These are phyloP conservation scores for Helicosporidium sp. DNA, from an alignment of 139 green algal species.

Conservation along the genomic window DNA sequence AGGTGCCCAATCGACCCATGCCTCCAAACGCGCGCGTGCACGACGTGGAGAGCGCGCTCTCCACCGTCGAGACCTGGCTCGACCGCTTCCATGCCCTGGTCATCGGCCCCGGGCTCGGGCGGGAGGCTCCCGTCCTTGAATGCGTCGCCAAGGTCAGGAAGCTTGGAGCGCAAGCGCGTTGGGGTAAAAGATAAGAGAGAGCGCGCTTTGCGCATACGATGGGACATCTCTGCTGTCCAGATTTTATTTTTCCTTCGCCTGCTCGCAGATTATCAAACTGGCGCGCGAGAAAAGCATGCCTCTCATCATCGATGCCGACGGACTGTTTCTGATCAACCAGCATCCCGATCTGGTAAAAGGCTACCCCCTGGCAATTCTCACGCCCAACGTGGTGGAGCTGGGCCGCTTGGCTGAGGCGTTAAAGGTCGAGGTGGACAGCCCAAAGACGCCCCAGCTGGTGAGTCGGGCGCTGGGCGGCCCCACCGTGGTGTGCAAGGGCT, in stretches of 20 bases:
- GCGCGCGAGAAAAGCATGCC: conserved; percentile 12
- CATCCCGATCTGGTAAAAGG: conserved; percentile 21
- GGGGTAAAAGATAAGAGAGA: neutral
- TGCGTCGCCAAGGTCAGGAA: conserved; percentile 15
- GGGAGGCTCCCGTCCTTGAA: conserved; percentile 23
- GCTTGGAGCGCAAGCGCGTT: neutral
- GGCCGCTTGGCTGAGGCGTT: conserved; percentile 18
- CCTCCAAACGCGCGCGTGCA: neutral
- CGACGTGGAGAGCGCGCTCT: conserved; percentile 2
- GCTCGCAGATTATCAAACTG: too few relatives aligned
- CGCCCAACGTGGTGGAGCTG: conserved; percentile 37
- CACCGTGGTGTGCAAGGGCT: conserved; percentile 27
- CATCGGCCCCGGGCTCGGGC: conserved; percentile 56
- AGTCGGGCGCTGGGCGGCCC: conserved; percentile 18
- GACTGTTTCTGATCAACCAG: conserved; percentile 28
- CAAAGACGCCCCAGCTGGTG: neutral
- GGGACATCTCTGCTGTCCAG: too few relatives aligned
- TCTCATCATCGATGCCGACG: conserved; percentile 44
- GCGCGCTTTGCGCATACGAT: neutral
- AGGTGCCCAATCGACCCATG: too few relatives aligned
- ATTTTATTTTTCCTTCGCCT: too few relatives aligned
- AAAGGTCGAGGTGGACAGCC: conserved; percentile 9
- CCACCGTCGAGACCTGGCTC: conserved; percentile 36
- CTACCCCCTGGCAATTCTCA: conserved; percentile 13
- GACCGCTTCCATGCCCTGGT: conserved; percentile 39